A percentile compares a stretch with the other conserved stretches of the same genome.
Conservation (phyloP, 768 basidiomycete genomes). For the Megacollybia marginata region DNA sequence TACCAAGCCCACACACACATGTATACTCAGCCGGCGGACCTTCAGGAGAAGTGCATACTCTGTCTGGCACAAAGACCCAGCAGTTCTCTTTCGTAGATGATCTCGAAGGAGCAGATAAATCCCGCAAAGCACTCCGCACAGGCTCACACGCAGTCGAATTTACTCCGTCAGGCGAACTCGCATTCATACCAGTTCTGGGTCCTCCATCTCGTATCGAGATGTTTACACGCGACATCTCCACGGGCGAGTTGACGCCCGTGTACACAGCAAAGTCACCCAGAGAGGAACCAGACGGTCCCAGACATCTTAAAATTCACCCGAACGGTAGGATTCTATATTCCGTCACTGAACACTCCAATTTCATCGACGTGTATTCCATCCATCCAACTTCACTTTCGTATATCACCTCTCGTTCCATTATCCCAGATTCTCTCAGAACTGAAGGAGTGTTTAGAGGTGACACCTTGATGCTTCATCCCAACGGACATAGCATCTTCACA, state of each 20-base stretch:
- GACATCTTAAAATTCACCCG: constrained; percentile 46
- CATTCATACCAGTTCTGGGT: constrained; percentile 44
- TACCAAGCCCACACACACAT: constrained; percentile 40
- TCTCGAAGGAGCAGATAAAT: constrained; percentile 41
- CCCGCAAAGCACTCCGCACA: constrained; percentile 40
- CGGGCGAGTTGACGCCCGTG: constrained; percentile 29
- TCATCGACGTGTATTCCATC: constrained; percentile 25
- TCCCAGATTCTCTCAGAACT: constrained; percentile 20
- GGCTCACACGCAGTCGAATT: constrained; percentile 49
- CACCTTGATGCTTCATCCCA: constrained; percentile 34
- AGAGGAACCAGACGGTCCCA: constrained; percentile 34
- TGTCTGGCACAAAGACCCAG: constrained; percentile 36
- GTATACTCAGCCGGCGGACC: constrained; percentile 46
- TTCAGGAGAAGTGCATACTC: constrained; percentile 37
- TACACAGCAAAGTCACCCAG: constrained; percentile 32
- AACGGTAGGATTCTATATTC: constrained; percentile 44
- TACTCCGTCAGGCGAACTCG: constrained; percentile 24
- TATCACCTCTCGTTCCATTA: constrained; percentile 16
- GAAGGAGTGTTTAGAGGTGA: constrained; percentile 34
- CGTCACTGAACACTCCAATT: constrained; percentile 37
- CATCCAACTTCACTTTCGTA: constrained; percentile 10
- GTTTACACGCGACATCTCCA: constrained; percentile 25
- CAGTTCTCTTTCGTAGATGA: constrained; percentile 39
- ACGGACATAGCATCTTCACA: constrained; percentile 33
- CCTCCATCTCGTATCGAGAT: constrained; percentile 36